Evolutionary conservation across 2,329 filamentous ascomycete genomes (phyloP).

Genomic region (Lasiodiplodia citricola): DNA sequence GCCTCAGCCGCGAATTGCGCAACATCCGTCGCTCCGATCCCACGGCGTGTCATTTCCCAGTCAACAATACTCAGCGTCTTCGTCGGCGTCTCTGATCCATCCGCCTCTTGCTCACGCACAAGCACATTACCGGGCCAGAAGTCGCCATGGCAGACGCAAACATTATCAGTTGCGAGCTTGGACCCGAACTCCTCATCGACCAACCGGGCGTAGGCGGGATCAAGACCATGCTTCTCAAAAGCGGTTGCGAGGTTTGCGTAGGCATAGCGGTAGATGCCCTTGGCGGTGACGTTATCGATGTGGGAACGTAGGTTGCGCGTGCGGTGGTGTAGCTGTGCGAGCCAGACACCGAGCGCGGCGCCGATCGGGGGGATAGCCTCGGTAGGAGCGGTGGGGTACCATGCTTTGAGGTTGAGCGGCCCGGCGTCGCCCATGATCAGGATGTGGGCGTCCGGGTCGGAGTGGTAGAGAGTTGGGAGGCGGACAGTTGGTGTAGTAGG

Average conservation of each 20-base stretch:
- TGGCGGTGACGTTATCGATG: conserved; percentile 38
- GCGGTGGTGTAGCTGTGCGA: conserved; percentile 37
- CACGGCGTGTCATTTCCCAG: conserved; percentile 44
- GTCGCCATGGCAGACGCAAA: conserved; percentile 45
- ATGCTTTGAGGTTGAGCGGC: conserved; percentile 37
- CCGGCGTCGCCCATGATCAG: conserved; percentile 42
- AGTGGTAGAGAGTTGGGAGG: conserved; percentile 29
- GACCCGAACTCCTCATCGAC: conserved; percentile 39
- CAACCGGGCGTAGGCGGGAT: conserved; percentile 30
- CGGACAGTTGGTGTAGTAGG: conserved; percentile 24
- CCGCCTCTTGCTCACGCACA: conserved; percentile 25
- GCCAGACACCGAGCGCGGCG: conserved; percentile 38
- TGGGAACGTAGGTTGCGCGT: conserved; percentile 8
- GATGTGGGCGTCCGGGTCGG: conserved; percentile 36
- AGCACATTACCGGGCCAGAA: conserved; percentile 48
- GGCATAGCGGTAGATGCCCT: conserved; percentile 37
- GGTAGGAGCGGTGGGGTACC: conserved; percentile 32
- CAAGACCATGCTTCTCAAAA: conserved; percentile 34
- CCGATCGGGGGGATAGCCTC: conserved; percentile 35
- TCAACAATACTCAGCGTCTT: conserved; percentile 40
- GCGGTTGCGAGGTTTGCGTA: conserved; percentile 38
- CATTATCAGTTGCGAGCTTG: conserved; percentile 36
- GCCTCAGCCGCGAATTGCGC: conserved; percentile 46
- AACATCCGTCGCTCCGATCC: conserved; percentile 43
- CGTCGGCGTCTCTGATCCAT: not conserved